Evolutionary conservation across 352 stramenopile genomes (phyloP), one percentile per base, ranked within the genome.

Genomic region (Phytophthora agathidicida): DNA sequence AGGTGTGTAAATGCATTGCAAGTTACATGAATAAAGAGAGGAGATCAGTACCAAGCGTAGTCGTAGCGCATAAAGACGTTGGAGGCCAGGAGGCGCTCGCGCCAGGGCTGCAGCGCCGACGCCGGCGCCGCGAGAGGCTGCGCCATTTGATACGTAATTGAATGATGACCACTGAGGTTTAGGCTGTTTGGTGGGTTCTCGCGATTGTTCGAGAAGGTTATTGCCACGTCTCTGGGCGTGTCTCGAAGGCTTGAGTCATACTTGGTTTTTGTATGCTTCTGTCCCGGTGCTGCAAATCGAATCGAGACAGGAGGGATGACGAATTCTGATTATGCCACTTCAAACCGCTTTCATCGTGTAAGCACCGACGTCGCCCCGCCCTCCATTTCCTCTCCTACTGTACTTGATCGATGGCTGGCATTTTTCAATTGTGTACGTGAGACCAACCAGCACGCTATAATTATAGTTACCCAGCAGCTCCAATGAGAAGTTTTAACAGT

Each of bases 11-110:
- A 46, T 58, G 56, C 23, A 50, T 31, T 9, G 41, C 8, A 72
- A 36, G 5, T 22, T 44, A 31, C 36, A 31, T 41, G 19, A 46
- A 43, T 44, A 47, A 31, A 37, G 14, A 55, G 13, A 54, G 37
- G 31, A 27, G 16, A 44, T 16, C 9, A 68, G 31, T 59, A 86
- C 86, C 86, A 95, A 1, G 86, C 86, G 51, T 95, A 95, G 51
- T 95, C 86, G 48, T 95, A 91, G 47, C 86, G 82, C 83, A 95
- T 95, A 50, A 85, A 75, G 48, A 92, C 69, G 9, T 75, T 71
- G 20, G 79, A 58, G 24, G 55, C 61, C 22, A 81, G 27, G 22
- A 91, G 71, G 14, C 73, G 79, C 65, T 82, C 68, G 42, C 82
- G 82, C 61, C 63, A 72, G 4, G 55, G 62, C 65, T 54, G 49